Conservation (phyloP, 1,284 basidiomycete species). For the Fomitiporia mediterranea region DNA sequence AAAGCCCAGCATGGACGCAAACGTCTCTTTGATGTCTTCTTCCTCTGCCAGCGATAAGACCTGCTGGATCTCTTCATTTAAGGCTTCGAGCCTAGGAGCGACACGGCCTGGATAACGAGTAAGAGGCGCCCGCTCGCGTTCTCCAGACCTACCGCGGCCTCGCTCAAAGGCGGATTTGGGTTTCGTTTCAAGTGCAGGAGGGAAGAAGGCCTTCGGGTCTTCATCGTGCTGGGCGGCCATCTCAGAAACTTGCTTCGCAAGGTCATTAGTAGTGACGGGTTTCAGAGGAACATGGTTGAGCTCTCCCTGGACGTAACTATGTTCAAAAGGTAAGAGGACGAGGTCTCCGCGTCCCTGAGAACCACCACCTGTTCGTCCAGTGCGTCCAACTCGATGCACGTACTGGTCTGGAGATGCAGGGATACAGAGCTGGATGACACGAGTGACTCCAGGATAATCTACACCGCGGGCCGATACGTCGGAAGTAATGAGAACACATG, state of each 20-base stretch:
- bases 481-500: conserved; percentile 76
- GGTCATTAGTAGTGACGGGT: conserved; percentile 46
- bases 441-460: conserved; percentile 87
- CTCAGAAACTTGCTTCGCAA: conserved; percentile 46
- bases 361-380: conserved; percentile 75
- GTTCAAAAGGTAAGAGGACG: conserved; percentile 82
- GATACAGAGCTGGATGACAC: conserved; percentile 90
- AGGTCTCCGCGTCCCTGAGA: conserved; percentile 80
- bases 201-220: conserved; percentile 29
- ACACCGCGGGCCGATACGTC: conserved; percentile 91
- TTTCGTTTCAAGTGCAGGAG: background rate
- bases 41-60: conserved; percentile 41
- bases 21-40: conserved; percentile 58
- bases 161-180: background rate
- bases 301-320: conserved; percentile 62
- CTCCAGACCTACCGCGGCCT: conserved; percentile 2
- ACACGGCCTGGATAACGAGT: conserved; percentile 12
- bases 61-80: conserved; percentile 32
- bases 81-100: conserved; percentile 15
- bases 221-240: conserved; percentile 51
- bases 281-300: conserved; percentile 73
- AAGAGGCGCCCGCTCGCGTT: conserved; percentile 14
- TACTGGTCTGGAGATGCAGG: conserved; percentile 76
- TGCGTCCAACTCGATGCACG: conserved; percentile 89
- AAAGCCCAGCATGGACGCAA: conserved; percentile 73